These are phyloP conservation scores for Clavispora asparagi DNA, from an alignment of 805 yeast species.

Conservation along the genomic window DNA sequence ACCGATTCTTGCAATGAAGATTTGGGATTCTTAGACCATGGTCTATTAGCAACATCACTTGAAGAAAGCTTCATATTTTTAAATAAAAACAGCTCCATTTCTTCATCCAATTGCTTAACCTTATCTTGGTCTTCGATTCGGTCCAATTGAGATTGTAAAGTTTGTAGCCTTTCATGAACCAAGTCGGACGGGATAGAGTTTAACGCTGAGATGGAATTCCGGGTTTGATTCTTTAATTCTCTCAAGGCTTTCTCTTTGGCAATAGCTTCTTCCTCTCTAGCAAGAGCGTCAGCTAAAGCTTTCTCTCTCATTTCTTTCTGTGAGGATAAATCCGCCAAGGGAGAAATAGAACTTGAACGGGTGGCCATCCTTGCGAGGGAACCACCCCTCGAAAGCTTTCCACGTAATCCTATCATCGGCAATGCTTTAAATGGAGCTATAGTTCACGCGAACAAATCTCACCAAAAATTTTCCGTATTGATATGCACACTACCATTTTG, in stretches of 20 bases:
- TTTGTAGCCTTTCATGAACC: conserved; percentile 24
- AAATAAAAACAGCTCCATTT: conserved; percentile 34
- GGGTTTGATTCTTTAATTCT: conserved; percentile 25
- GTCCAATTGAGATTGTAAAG: conserved; percentile 27
- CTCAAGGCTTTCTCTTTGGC: conserved; percentile 30
- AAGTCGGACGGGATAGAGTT: conserved; percentile 30
- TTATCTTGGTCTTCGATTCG: conserved; percentile 23
- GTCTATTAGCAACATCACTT: conserved; percentile 23
- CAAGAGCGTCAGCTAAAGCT: conserved; percentile 40
- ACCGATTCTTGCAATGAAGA: neutral
- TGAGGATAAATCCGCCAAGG: neutral
- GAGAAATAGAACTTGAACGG: neutral
- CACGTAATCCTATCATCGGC: neutral
- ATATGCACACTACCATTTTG: neutral
- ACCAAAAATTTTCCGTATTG: neutral
- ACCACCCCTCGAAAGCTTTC: neutral
- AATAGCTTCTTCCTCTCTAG: conserved; percentile 37
- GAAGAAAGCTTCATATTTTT: conserved; percentile 29
- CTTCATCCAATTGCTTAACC: conserved; percentile 35
- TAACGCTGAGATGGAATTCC: conserved; percentile 24
- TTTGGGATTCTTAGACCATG: conserved; percentile 23
- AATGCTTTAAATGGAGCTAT: neutral
- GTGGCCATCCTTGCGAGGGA: neutral
- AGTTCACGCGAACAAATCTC: neutral
- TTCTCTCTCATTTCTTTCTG: conserved; percentile 33